These are phyloP conservation scores for Papiliotrema fonsecae DNA, from an alignment of 1,284 basidiomycete species.

Conservation along the genomic window DNA sequence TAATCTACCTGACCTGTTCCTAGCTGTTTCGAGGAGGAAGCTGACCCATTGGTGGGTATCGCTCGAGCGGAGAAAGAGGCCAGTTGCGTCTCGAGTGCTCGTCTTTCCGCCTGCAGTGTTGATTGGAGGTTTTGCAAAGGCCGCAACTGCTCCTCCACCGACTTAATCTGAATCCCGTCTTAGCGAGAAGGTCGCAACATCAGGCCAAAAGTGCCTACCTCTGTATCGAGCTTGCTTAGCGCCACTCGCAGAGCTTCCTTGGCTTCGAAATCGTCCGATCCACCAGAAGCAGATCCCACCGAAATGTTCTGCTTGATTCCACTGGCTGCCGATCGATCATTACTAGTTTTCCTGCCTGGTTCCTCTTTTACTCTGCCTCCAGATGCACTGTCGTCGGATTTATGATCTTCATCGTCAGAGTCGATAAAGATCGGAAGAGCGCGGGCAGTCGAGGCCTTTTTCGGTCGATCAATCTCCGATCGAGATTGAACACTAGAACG, in stretches of 20 bases:
- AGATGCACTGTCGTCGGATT: background rate
- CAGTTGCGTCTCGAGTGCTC: slow-evolving; percentile 18
- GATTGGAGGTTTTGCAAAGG: slow-evolving; percentile 30
- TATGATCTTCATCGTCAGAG: slow-evolving; percentile 12
- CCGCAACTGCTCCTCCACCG: slow-evolving; percentile 28
- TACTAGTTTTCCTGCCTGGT: background rate
- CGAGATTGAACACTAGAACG: no score
- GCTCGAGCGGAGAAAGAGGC: background rate
- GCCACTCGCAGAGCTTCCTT: slow-evolving; percentile 23
- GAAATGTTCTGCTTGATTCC: background rate
- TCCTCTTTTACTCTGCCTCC: background rate
- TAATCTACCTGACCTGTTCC: slow-evolving; percentile 18
- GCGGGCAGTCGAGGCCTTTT: no score
- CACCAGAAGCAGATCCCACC: no score
- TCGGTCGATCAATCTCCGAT: no score
- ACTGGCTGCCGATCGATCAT: background rate
- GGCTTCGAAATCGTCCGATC: slow-evolving; percentile 16
- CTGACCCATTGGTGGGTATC: background rate
- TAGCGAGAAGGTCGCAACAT: background rate
- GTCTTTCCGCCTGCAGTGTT: slow-evolving; percentile 18
- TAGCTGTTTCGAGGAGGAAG: background rate
- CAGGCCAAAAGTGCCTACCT: slow-evolving; percentile 18
- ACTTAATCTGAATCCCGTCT: slow-evolving; percentile 27
- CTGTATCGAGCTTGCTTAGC: slow-evolving; percentile 31
- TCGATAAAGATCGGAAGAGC: slow-evolving; percentile 10